These are phyloP conservation scores for Leishmania martiniquensis DNA, from an alignment of 208 protist species.

Conservation along the genomic window DNA sequence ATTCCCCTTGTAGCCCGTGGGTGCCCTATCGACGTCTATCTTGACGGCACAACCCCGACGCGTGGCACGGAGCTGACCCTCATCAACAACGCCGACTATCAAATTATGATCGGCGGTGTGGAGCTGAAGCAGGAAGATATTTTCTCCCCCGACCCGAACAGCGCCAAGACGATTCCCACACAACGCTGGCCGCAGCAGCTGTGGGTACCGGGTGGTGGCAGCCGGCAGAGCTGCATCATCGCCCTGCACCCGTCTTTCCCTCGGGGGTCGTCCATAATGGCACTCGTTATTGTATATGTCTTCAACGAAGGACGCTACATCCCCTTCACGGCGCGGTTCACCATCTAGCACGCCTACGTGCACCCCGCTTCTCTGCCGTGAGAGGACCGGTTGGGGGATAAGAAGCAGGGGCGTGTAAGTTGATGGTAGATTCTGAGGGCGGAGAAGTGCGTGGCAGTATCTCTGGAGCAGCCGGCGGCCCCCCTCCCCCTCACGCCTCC, in stretches of 20 bases:
- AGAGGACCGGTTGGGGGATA: neutral
- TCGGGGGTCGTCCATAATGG: conserved; percentile 68
- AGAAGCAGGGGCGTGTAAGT: neutral
- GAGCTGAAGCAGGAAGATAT: conserved; percentile 89
- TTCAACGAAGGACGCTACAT: conserved; percentile 64
- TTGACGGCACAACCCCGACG: conserved; percentile 82
- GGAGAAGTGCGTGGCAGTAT: neutral
- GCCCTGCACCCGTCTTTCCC: conserved; percentile 86
- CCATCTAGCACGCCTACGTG: conserved; percentile 40
- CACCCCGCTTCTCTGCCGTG: neutral
- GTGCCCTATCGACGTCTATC: conserved; percentile 87
- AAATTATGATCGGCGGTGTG: conserved; percentile 77
- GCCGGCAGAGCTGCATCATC: conserved; percentile 61
- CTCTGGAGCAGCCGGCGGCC: neutral
- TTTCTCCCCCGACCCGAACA: conserved; percentile 69
- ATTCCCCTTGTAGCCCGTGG: conserved; percentile 68
- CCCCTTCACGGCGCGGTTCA: conserved; percentile 65
- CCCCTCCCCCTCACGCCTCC: neutral
- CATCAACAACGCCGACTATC: conserved; percentile 76
- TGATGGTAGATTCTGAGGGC: neutral
- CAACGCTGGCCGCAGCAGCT: conserved; percentile 88
- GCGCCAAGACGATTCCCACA: conserved; percentile 74
- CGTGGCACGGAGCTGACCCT: conserved; percentile 86
- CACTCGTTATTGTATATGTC: conserved; percentile 80
- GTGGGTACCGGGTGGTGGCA: conserved; percentile 55